Conservation (phyloP, 805 yeast genomes). For the Tetrapisispora nanseiensis region DNA sequence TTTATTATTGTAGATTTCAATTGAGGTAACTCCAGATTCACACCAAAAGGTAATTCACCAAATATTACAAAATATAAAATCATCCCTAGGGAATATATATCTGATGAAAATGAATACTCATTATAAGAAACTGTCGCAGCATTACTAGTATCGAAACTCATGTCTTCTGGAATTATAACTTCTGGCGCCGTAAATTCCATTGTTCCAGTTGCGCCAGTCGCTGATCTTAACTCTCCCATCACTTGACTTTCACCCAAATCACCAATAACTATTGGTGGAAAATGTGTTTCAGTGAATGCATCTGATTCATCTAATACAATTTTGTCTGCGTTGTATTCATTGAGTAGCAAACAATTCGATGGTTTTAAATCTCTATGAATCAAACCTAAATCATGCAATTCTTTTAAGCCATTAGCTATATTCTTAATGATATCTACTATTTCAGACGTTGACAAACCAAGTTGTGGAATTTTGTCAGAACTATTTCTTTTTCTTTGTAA, state of each 20-base stretch:
- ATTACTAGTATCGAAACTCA: not conserved
- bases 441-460: slow-evolving; percentile 44
- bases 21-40: slow-evolving; percentile 16
- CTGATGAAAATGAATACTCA: slow-evolving; percentile 64
- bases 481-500: slow-evolving; percentile 10
- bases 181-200: slow-evolving; percentile 86
- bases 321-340: slow-evolving; percentile 16
- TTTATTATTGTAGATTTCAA: slow-evolving; percentile 30
- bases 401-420: slow-evolving; percentile 57
- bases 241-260: slow-evolving; percentile 87
- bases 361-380: slow-evolving; percentile 89
- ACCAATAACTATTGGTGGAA: slow-evolving; percentile 70
- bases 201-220: slow-evolving; percentile 84
- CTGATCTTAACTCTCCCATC: slow-evolving; percentile 51
- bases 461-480: not conserved
- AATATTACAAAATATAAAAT: slow-evolving; percentile 68
- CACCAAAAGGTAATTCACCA: slow-evolving; percentile 54
- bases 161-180: slow-evolving; percentile 34
- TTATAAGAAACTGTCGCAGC: slow-evolving; percentile 19
- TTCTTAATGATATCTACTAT: slow-evolving; percentile 61
- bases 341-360: slow-evolving; percentile 61
- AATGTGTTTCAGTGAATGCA: slow-evolving; percentile 9
- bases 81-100: slow-evolving; percentile 76
- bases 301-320: slow-evolving; percentile 9
- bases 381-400: slow-evolving; percentile 63